Evolutionary conservation across 352 stramenopile genomes (phyloP).

Genomic region (Pythium biforme): DNA sequence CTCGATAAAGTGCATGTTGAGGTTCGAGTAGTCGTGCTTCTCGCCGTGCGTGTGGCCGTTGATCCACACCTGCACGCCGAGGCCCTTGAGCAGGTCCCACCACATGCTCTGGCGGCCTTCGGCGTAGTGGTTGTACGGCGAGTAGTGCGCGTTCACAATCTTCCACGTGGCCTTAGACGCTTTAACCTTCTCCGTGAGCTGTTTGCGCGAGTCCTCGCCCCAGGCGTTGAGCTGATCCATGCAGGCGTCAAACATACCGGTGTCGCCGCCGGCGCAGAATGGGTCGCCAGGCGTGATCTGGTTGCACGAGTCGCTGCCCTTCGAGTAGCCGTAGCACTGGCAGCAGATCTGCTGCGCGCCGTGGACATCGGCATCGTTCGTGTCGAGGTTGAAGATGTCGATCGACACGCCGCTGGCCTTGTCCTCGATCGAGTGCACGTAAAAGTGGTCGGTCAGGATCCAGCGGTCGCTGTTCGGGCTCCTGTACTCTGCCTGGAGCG

Average conservation of each 20-base stretch:
- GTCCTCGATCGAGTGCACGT: constrained; percentile 66
- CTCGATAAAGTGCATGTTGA: constrained; percentile 77
- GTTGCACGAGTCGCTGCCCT: constrained; percentile 56
- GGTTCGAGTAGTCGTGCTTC: constrained; percentile 65
- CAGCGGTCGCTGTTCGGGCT: constrained; percentile 80
- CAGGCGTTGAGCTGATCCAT: constrained; percentile 62
- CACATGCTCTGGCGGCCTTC: constrained; percentile 46
- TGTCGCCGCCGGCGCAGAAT: constrained; percentile 53
- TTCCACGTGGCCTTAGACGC: constrained; percentile 78
- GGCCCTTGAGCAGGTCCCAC: constrained; percentile 48
- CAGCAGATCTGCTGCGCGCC: constrained; percentile 73
- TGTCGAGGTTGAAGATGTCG: constrained; percentile 88
- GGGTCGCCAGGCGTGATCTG: constrained; percentile 46
- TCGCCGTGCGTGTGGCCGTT: constrained; percentile 75
- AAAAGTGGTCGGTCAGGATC: constrained; percentile 83
- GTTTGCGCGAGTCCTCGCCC: constrained; percentile 54
- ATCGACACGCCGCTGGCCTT: constrained; percentile 59
- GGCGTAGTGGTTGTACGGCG: constrained; percentile 75
- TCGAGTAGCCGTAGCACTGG: constrained; percentile 78
- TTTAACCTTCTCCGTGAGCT: constrained; percentile 49
- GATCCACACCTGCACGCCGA: constrained; percentile 64
- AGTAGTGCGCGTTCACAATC: constrained; percentile 86
- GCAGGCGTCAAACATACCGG: constrained; percentile 66
- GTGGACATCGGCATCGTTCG: constrained; percentile 60
- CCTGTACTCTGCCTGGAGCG: constrained; percentile 72